A percentile compares a stretch with the other conserved stretches of the same genome.
These are phyloP conservation scores for Glaciozyma martinii DNA, from an alignment of 768 basidiomycete genomes.

Conservation along the genomic window DNA sequence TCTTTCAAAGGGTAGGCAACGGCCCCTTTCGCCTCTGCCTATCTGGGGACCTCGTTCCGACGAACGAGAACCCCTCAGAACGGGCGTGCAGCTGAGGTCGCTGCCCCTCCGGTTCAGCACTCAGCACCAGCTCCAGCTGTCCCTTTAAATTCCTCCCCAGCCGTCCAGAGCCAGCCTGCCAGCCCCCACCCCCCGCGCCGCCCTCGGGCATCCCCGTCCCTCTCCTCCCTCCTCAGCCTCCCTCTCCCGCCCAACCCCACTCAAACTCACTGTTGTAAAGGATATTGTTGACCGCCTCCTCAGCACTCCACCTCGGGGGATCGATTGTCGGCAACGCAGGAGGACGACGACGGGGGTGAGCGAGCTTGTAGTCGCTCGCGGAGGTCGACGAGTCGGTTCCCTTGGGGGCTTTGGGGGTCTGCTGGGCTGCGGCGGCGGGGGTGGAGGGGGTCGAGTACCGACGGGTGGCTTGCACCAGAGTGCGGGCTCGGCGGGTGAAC, in stretches of 20 bases:
- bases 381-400: neutral
- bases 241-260: neutral
- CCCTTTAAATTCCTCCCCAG: neutral
- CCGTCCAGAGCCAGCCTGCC: neutral
- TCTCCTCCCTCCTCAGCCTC: too few relatives aligned
- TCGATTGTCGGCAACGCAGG: constrained; percentile 80
- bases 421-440: neutral
- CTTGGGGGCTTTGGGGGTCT: neutral
- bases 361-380: constrained; percentile 80
- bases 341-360: constrained; percentile 53
- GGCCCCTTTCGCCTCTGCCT: too few relatives aligned
- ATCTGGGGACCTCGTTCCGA: too few relatives aligned
- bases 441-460: constrained; percentile 7
- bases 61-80: too few relatives aligned
- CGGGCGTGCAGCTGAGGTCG: too few relatives aligned
- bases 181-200: neutral
- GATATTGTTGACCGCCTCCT: constrained; percentile 96
- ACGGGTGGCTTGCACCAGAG: neutral
- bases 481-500: too few relatives aligned
- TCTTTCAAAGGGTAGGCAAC: too few relatives aligned
- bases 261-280: constrained; percentile 57
- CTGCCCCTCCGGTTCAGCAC: too few relatives aligned
- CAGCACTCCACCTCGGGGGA: constrained; percentile 72
- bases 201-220: neutral
- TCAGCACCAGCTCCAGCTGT: neutral